Conservation (phyloP, 2,329 filamentous ascomycete genomes). For the Cryphonectria carpinicola region DNA sequence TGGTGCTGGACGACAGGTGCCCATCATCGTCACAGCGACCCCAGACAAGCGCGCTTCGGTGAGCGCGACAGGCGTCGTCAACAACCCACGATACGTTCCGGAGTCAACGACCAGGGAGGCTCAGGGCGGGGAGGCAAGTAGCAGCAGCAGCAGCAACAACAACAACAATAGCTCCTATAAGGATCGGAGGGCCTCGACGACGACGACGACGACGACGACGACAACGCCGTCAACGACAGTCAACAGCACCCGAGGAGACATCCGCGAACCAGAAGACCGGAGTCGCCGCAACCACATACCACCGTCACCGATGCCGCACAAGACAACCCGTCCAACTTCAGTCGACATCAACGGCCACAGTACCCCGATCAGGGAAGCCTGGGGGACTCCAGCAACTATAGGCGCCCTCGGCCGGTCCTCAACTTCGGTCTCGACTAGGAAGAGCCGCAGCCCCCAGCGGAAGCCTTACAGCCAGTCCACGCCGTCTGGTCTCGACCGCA, state of each 20-base stretch:
- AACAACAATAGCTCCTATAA: conserved; percentile 11
- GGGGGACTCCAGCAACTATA: conserved; percentile 6
- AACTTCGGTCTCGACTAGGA: conserved; percentile 17
- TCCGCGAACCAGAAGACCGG: conserved; percentile 20
- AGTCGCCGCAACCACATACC: conserved; percentile 20
- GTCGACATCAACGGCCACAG: conserved; percentile 15
- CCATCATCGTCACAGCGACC: conserved; percentile 10
- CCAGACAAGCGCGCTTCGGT: conserved; percentile 19
- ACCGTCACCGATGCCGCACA: conserved; percentile 12
- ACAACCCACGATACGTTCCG: conserved; percentile 22
- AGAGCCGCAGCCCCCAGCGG: conserved; percentile 27
- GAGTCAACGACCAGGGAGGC: conserved; percentile 15
- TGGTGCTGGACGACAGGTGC: conserved; percentile 4
- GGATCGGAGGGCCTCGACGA: conserved; percentile 15
- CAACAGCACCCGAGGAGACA: conserved; percentile 12
- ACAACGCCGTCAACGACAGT: conserved; percentile 1
- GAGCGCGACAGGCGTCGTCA: conserved; percentile 7
- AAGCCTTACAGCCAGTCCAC: conserved; percentile 26
- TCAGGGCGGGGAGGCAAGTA: conserved; percentile 12
- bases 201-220: neutral
- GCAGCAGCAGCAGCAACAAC: neutral
- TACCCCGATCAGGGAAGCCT: conserved; percentile 13
- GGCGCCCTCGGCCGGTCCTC: neutral
- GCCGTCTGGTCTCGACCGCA: conserved; percentile 20
- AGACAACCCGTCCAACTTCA: conserved; percentile 20